Base-by-base conservation (phyloP, 352 stramenopile species). In the Achlya hypogyna region DNA sequence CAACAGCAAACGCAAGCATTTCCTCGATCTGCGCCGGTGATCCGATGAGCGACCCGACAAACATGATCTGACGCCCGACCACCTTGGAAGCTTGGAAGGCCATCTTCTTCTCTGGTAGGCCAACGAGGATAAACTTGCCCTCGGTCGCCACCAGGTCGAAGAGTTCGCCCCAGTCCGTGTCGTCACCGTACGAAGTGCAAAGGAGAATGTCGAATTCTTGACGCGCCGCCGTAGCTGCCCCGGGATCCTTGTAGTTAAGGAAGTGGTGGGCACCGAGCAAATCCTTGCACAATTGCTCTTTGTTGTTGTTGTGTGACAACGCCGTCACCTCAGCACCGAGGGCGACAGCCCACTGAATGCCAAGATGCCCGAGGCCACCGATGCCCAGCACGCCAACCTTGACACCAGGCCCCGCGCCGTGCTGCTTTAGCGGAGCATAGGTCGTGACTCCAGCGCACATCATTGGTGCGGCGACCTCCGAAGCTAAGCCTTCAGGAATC, bases 1-100 rank as follows among this genome's bases (percentile, higher is more conserved):
- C 66, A 0, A 71, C 72, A 28, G 86, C 93, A 20, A 97, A 78
- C 31, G 89, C 74, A 2, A 97, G 71, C 84, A 97, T 93, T 38
- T 95, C 81, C 53, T 93, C 79, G 23, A 89, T 91, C 62, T 94
- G 83, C 16, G 75, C 64, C 31, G 93, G 86, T 63, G 87, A 82
- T 34, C 89, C 88, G 62, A 97, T 91, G 38, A 81, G 51, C 40
- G 74, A 88, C 38, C 88, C 88, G 22, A 78, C 72, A 56, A 96
- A 75, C 49, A 42, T 65, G 34, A 69, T 51, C 27, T 74, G 75
- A n/a, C 71, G 65, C 12, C 64, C 56, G 22, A 96, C 68, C 20
- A 96, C 53, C 3, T 52, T 52, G 40, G 79, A 72, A n/a, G 80
- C 32, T 20, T 53, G 40, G 28, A 90, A 45, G 1, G 59, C 40